These are phyloP conservation scores for Fusarium sp. DNA, from an alignment of 2,329 filamentous ascomycete genomes.

Conservation along the genomic window DNA sequence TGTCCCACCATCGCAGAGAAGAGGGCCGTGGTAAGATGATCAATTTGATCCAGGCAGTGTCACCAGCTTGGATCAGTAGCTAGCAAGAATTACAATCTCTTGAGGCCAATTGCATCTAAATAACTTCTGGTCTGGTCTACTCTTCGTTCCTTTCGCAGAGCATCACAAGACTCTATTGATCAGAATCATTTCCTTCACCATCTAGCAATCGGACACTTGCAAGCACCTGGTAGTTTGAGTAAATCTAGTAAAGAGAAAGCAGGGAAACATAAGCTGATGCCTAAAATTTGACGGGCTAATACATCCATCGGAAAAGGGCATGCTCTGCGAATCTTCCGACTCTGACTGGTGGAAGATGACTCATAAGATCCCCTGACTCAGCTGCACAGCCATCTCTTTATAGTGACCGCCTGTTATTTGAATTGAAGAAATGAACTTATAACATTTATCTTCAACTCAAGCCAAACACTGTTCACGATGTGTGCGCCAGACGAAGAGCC, in stretches of 20 bases:
- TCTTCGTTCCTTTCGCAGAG: neutral
- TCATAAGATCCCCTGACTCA: neutral
- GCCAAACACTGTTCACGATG: neutral
- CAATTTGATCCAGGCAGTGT: neutral
- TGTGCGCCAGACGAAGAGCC: constrained; percentile 22
- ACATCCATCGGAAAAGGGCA: neutral
- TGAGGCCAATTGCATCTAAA: neutral
- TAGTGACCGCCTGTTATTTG: neutral
- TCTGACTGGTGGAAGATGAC: neutral
- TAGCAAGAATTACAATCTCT: neutral
- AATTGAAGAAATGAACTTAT: neutral
- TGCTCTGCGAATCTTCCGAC: neutral
- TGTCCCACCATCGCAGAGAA: neutral
- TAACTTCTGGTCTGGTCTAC: neutral
- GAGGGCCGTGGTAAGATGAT: neutral
- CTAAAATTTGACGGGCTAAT: neutral
- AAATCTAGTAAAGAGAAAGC: neutral
- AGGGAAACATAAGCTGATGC: neutral
- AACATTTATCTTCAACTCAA: neutral
- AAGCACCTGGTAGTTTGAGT: neutral
- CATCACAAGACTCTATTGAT: neutral
- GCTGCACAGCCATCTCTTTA: neutral
- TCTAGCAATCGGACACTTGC: neutral
- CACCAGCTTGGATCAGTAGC: neutral
- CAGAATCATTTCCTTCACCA: neutral